These are phyloP conservation scores for Rhipidocladum racemiflorum DNA, from an alignment of 176 grass and related monocot species.

Conservation along the genomic window DNA sequence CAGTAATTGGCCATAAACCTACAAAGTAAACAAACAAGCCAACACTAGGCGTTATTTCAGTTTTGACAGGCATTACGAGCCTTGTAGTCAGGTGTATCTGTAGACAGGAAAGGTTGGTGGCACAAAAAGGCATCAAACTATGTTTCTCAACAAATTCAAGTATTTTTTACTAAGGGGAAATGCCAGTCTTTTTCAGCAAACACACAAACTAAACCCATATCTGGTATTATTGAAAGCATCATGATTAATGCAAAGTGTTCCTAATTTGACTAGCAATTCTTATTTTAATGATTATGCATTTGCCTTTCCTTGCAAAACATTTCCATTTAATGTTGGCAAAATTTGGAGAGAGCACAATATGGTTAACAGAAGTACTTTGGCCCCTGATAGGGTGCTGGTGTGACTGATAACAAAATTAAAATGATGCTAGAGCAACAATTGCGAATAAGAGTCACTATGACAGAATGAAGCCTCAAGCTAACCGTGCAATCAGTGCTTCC, in stretches of 20 bases:
- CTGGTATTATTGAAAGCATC: neutral
- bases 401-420: slow-evolving; percentile 22
- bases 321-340: neutral
- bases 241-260: neutral
- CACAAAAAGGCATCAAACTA: neutral
- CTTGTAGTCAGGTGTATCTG: neutral
- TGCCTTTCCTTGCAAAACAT: neutral
- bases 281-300: slow-evolving; percentile 10
- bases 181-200: slow-evolving; percentile 17
- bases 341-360: slow-evolving; percentile 2
- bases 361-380: neutral
- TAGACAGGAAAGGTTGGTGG: neutral
- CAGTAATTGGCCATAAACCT: neutral
- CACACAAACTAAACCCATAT: slow-evolving; percentile 3
- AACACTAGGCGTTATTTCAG: neutral
- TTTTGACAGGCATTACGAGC: neutral
- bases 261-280: slow-evolving; percentile 1
- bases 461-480: slow-evolving; percentile 35
- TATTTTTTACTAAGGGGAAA: neutral
- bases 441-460: neutral
- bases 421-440: slow-evolving; percentile 21
- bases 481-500: slow-evolving; percentile 99
- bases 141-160: slow-evolving; percentile 6
- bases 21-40: neutral
- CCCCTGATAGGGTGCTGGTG: neutral